Evolutionary conservation across 331 rosid species (phyloP), one percentile per base, ranked within the genome.

Genomic region (Acacia concinna): DNA sequence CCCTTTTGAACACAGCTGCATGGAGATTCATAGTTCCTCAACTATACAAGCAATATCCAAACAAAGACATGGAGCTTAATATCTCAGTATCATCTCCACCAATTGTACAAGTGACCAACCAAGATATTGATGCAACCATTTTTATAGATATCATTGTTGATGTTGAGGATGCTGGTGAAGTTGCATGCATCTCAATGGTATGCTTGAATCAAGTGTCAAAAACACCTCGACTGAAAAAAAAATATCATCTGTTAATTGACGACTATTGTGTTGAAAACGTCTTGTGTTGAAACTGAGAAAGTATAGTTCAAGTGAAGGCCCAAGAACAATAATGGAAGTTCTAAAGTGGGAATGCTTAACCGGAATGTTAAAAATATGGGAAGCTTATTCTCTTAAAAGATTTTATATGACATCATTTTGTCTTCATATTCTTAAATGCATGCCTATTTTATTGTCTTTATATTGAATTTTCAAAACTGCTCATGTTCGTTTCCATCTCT

Each of bases 1-100:
- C 85, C 49, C 78, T 87, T 82, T 72, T 92, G 85, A 92, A 91
- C 85, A 92, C 97, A 60, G 81, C 91, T 6, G 83, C 74, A 66
- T 95, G 97, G 98, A 92, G 84, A 89, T 84, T 86, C 83, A 68
- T 93, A 78, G 62, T 93, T 85, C 98, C 98, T 78, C 90, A 81
- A 83, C 83, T 95, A 32, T 95, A 90, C 93, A 85, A 76, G 81
- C 74, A 38, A 46, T 95, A 91, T 84, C 99, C 99, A 72, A 56
- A 95, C 75, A 85, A 90, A 63, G 89, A 88, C 82, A 91, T 95
- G 86, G 79, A 83, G 64, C 86, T 95, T 51, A 85, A 91, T 85
- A 30, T 91, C 51, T 84, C 89, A 38, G 68, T 57, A 38, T 85
- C 94, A 32, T 91, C 97, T 86, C 90, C 92, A 40, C 98, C 97